These are phyloP conservation scores for Dendrocalamus latiflorus DNA, from an alignment of 202 grass and related monocot genomes.

Conservation along the genomic window DNA sequence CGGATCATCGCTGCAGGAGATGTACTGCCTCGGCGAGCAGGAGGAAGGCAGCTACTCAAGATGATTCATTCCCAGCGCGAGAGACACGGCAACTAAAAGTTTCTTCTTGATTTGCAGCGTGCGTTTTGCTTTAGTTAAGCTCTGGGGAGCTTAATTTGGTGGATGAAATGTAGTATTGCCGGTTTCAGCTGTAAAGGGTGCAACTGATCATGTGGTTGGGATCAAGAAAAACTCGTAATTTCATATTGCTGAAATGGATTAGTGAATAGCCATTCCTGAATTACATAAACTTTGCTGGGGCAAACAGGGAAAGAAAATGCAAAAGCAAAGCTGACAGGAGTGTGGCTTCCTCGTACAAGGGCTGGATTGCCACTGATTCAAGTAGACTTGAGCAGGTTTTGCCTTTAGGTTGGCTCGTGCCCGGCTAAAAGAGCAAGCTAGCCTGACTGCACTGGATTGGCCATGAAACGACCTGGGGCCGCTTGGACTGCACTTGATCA, in stretches of 20 bases:
- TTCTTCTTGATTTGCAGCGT: background rate
- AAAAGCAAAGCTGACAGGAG: background rate
- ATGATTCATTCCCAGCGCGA: background rate
- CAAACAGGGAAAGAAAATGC: background rate
- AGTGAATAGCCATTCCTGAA: background rate
- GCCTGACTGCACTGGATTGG: no score
- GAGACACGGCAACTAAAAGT: background rate
- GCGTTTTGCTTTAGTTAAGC: background rate
- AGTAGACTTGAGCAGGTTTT: no score
- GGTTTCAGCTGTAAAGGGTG: constrained; percentile 1
- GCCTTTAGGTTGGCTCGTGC: no score
- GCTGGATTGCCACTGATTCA: background rate
- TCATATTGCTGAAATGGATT: background rate
- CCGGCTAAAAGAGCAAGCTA: no score
- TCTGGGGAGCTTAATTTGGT: background rate
- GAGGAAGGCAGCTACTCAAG: constrained; percentile 45
- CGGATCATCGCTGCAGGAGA: constrained; percentile 33
- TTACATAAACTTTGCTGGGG: background rate
- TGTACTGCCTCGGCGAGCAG: constrained; percentile 57
- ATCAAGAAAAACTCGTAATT: background rate
- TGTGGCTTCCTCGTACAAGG: background rate
- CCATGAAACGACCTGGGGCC: no score
- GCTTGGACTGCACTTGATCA: no score
- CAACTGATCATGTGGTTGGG: background rate
- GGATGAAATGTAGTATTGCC: background rate